These are phyloP conservation scores for Tolypocladium pustulatum DNA, from an alignment of 2,329 filamentous ascomycete genomes.

Conservation along the genomic window DNA sequence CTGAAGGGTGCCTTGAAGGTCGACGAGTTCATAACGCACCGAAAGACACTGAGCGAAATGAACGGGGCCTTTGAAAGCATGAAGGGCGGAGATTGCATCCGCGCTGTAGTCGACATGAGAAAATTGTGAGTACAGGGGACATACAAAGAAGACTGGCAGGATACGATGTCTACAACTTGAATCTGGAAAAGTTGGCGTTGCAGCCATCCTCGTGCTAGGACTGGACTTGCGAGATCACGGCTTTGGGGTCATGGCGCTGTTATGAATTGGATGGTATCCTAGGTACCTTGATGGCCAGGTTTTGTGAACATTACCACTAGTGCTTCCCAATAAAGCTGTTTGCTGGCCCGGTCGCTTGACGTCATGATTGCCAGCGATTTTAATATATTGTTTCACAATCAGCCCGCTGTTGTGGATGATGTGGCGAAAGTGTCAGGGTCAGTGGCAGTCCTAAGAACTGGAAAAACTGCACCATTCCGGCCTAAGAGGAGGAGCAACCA, in stretches of 20 bases:
- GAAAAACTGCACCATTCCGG: too few relatives aligned
- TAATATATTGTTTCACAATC: too few relatives aligned
- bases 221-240: neutral
- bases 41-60: constrained; percentile 71
- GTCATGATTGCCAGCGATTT: neutral
- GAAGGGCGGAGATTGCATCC: constrained; percentile 95
- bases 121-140: constrained; percentile 15
- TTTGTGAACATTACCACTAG: neutral
- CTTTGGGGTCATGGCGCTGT: neutral
- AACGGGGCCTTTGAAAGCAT: constrained; percentile 87
- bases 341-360: neutral
- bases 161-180: neutral
- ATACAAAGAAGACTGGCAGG: neutral
- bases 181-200: neutral
- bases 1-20: constrained; percentile 86
- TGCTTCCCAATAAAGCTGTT: neutral
- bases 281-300: neutral
- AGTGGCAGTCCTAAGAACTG: neutral
- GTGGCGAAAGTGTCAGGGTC: neutral
- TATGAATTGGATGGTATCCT: neutral
- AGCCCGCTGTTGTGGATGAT: neutral
- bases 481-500: neutral
- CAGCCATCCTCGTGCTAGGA: neutral
- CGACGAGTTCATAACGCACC: constrained; percentile 98
- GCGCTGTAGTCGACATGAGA: constrained; percentile 71